Base-by-base conservation (phyloP, 192 early-diverging fungal species). In the Phycomyces blakesleeanus region DNA sequence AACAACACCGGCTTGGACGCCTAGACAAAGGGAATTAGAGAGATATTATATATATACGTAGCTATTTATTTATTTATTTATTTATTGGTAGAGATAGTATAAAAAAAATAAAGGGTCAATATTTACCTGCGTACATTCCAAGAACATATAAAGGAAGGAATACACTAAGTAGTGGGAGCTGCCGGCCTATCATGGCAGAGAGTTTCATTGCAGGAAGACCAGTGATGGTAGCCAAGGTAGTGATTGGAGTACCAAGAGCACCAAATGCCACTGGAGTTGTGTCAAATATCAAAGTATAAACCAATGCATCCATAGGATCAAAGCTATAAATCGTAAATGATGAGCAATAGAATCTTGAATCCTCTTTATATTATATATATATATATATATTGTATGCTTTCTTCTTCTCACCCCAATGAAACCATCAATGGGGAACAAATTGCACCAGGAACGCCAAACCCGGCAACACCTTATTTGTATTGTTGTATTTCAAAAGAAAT, bases 381-480 rank as follows among this genome's bases (percentile, higher is more conserved):
- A 34, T 34, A 34, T 2, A n/a, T n/a, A n/a, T n/a, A n/a, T n/a
- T n/a, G n/a, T n/a, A n/a, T n/a, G n/a, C n/a, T n/a, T n/a, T n/a
- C n/a, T n/a, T n/a, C n/a, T 34, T 34, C 7, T 34, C 7, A 34
- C 29, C 29, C 29, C 29, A 34, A 34, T 14, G 67, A 70, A 5
- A 75, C 68, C 64, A 75, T 27, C 16, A 75, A 53, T 3, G 73
- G 64, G 5, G 73, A 75, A 29, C 73, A 75, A 52, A 75, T 75
- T 15, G 73, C 73, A 49, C 73, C 73, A 3, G 73, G 73, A 39
- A 64, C 70, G 50, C 73, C 73, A 26, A 67, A 75, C 5, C 65
- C 71, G 24, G 71, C 71, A n/a, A 73, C 71, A 61, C 71, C 29
- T 34, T 34, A n/a, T 34, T 34, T 34, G 7, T 7, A 34, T 34